Base-by-base conservation (phyloP, 306 rosid species). In the Canavalia ensiformis region DNA sequence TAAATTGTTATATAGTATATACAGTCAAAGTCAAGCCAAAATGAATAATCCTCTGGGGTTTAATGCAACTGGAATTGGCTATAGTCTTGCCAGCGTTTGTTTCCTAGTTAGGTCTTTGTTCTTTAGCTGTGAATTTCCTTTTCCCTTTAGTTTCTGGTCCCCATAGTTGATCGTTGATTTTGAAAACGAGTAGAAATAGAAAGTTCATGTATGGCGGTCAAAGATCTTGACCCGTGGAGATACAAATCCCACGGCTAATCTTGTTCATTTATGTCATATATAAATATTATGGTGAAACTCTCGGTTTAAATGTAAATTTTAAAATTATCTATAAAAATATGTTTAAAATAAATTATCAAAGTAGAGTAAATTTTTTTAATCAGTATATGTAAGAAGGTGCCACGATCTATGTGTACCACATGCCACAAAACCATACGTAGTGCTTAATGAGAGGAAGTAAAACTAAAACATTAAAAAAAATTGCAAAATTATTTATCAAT, bases 131-230 rank as follows among this genome's bases (percentile, higher is more conserved):
- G 5, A 2, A 30, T 54, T 57, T 63, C 2, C 5, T 68, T 80
- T 71, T 7, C 2, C 8, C 8, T 71, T 80, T 49, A 9, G 45
- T 7, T 52, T 2, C 2, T 39, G 67, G 74, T 72, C 78, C 31
- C 55, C 35, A 34, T 6, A 47, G 4, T 79, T 79, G 83, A 59
- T 63, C 63, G 3, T 60, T 59, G 12, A 80, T 60, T 34, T 72
- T 72, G 74, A 80, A 80, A 29, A 58, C 76, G 69, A 68, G 60
- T 79, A 44, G 7, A 58, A 68, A 37, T 50, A 34, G 52, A 77
- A 35, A 5, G n/a, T 35, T 76, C 81, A 1, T 4, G 3, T 44
- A 8, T 34, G 75, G 45, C 18, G 12, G 31, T 45, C 8, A 18
- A 45, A 1, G 25, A n/a, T 7, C 9, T 31, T 49, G 30, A n/a